Conservation (phyloP, 2,329 filamentous ascomycete genomes). For the Alternaria metachromatica region DNA sequence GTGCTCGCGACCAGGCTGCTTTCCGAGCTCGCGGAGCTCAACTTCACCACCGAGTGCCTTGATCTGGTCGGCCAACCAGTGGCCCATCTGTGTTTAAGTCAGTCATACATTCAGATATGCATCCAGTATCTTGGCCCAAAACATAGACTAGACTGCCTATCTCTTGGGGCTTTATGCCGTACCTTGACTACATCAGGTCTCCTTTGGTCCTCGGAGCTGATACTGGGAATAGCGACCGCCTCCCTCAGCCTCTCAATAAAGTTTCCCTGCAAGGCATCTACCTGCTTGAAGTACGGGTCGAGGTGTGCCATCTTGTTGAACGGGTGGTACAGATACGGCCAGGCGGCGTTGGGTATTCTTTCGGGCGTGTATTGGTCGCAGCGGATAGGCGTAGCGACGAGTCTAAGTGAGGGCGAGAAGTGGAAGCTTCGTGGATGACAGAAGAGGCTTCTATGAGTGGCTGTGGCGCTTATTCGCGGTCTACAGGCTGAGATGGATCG, state of each 20-base stretch:
- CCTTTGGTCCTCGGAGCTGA: conserved; percentile 89
- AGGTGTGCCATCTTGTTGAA: conserved; percentile 80
- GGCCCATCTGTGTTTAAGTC: conserved; percentile 71
- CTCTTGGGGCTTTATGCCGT: background rate
- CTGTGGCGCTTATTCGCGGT: conserved; percentile 41
- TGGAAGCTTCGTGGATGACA: conserved; percentile 18
- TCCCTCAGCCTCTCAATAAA: conserved; percentile 91
- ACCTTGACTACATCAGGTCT: conserved; percentile 88
- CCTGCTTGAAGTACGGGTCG: conserved; percentile 91
- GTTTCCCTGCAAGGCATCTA: conserved; percentile 76
- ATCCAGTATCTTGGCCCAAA: background rate
- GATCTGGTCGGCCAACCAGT: conserved; percentile 86
- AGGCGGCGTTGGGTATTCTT: conserved; percentile 37
- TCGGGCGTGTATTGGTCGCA: conserved; percentile 26
- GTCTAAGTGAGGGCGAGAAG: conserved; percentile 13
- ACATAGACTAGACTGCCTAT: background rate
- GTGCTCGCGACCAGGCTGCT: conserved; percentile 88
- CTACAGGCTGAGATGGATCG: conserved; percentile 32
- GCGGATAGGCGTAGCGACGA: conserved; percentile 13
- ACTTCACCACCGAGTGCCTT: conserved; percentile 84
- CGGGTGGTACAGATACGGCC: conserved; percentile 58
- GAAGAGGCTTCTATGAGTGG: background rate
- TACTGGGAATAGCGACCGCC: conserved; percentile 94
- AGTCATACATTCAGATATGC: background rate
- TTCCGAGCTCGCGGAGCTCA: conserved; percentile 84